Conservation (phyloP, 495 filamentous ascomycete species). For the Talaromyces ruber region DNA sequence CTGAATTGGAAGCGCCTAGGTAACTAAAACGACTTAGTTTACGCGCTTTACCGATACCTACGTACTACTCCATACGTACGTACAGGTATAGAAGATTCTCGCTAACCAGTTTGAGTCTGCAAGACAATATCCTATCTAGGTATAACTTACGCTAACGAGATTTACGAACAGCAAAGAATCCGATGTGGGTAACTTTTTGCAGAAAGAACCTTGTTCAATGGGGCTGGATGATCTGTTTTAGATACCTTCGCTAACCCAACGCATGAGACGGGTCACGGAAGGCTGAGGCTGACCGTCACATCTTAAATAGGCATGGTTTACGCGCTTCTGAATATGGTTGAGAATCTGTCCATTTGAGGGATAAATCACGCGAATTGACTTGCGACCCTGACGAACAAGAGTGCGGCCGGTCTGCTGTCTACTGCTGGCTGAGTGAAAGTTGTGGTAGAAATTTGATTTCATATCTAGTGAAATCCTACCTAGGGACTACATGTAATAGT, state of each 20-base stretch:
- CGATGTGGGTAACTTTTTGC: background rate
- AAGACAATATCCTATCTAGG: background rate
- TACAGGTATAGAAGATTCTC: background rate
- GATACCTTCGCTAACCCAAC: background rate
- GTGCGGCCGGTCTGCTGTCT: background rate
- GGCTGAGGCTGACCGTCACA: background rate
- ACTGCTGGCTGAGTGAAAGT: background rate
- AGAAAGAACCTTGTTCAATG: background rate
- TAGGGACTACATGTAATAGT: background rate
- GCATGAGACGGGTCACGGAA: background rate
- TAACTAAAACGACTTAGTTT: constrained; percentile 3
- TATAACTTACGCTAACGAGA: background rate
- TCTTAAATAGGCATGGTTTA: constrained; percentile 2
- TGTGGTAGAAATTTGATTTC: background rate
- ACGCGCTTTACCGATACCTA: background rate
- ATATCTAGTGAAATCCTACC: background rate
- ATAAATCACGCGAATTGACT: background rate
- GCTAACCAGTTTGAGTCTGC: background rate
- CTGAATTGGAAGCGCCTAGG: background rate
- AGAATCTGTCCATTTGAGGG: background rate
- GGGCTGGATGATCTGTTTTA: background rate
- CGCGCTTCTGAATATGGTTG: background rate
- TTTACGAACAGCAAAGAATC: background rate
- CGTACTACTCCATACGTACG: background rate
- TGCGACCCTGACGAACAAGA: background rate